A percentile compares a stretch with the other conserved stretches of the same genome.
phyloP scores from a whole-genome alignment of 345 rosid genomes.

The Reutealis trisperma region DNA sequence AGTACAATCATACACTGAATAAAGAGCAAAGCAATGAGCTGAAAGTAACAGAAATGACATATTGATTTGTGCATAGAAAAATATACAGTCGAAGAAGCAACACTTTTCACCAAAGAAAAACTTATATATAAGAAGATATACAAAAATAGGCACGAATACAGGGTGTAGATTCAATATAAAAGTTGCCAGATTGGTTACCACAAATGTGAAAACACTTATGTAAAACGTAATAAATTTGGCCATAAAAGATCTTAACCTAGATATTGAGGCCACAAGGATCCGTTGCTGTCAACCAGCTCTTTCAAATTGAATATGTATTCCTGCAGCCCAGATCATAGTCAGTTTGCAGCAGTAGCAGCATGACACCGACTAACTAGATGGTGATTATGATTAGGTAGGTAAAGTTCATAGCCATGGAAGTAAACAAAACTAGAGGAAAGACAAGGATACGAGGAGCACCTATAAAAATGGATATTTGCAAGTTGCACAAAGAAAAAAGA shows the following conservation, averaged over 20 bases:
- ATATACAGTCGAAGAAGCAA: neutral
- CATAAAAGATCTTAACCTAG: constrained; percentile 57
- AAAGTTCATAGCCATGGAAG: neutral
- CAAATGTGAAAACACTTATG: neutral
- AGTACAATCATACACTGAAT: neutral
- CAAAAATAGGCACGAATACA: neutral
- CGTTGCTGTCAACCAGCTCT: constrained; percentile 59
- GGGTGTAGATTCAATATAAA: neutral
- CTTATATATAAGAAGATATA: neutral
- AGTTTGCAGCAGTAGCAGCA: constrained; percentile 36
- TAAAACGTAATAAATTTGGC: constrained; percentile 26
- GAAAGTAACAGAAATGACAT: neutral
- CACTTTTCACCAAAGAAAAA: neutral
- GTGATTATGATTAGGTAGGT: neutral
- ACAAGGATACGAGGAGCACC: neutral
- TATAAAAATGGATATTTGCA: neutral
- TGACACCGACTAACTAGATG: constrained; percentile 14
- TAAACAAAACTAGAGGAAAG: neutral
- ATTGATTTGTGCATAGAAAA: neutral
- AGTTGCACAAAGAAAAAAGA: neutral
- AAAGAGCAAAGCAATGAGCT: neutral
- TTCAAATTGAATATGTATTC: constrained; percentile 47
- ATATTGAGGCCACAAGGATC: constrained; percentile 47
- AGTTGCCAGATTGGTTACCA: neutral
- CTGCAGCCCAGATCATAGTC: constrained; percentile 55